Conservation (phyloP, 78 protist genomes). For the Acrasis kona region DNA sequence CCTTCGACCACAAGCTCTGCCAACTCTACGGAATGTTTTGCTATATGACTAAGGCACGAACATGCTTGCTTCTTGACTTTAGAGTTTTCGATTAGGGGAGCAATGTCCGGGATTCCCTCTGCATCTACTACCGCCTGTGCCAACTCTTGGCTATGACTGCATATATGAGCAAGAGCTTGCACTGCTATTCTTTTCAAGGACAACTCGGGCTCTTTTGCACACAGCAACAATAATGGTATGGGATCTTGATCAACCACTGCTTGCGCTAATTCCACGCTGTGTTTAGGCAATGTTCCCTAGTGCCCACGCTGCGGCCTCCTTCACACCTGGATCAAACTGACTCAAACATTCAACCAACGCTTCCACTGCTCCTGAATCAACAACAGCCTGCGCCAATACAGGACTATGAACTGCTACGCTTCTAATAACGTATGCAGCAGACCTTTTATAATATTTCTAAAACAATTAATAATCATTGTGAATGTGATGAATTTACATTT, state of each 20-base stretch:
- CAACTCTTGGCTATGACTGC: conserved; percentile 84
- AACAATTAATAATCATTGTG: conserved; percentile 45
- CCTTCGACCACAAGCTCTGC: conserved; percentile 84
- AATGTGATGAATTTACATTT: neutral
- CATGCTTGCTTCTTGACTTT: too few species aligned
- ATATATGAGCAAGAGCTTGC: conserved; percentile 66
- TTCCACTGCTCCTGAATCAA: conserved; percentile 72
- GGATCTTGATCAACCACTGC: conserved; percentile 75
- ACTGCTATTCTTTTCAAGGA: conserved; percentile 76
- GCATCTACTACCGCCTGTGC: conserved; percentile 76
- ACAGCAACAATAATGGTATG: conserved; percentile 70
- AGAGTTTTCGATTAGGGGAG: too few species aligned
- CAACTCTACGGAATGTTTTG: conserved; percentile 83
- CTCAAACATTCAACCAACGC: conserved; percentile 69
- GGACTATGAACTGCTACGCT: conserved; percentile 80
- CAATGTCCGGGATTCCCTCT: conserved; percentile 77
- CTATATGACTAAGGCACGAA: conserved; percentile 65
- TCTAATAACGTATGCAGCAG: conserved; percentile 77
- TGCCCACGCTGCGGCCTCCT: conserved; percentile 89
- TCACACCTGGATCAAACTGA: conserved; percentile 85
- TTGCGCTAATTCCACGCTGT: conserved; percentile 80
- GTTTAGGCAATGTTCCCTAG: conserved; percentile 88
- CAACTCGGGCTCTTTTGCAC: conserved; percentile 89
- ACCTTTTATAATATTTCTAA: conserved; percentile 79
- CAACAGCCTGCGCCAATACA: conserved; percentile 77